Base-by-base conservation (phyloP, 768 basidiomycete genomes). In the Phaffia tasmanica region DNA sequence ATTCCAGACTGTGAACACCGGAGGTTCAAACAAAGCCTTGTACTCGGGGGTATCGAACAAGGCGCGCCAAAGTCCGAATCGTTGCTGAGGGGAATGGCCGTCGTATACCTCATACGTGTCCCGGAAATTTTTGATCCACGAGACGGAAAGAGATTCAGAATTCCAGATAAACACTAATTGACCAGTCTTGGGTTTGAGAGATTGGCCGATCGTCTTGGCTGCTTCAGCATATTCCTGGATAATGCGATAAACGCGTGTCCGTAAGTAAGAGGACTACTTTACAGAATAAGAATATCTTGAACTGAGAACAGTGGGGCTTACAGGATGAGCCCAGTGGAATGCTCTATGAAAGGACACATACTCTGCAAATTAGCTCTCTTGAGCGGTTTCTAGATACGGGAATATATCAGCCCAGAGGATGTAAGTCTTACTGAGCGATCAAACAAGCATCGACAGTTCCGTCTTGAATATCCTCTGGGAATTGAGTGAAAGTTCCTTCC, bases 121-220 rank as follows among this genome's bases (percentile, higher is more conserved):
- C 14, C 63, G 63, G 15, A 64, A 47, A 18, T 18, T 23, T 5
- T 21, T n/a, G 29, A 64, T 29, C 54, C 54, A 46, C 15, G 50
- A 14, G 5, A 56, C 11, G 1, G 30, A 21, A 25, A 21, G 2
- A 48, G 55, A 54, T 25, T 64, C 63, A 23, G 55, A 19, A 53
- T 64, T 64, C 63, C 63, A 64, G 35, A 64, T 29, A 6, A 64
- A 48, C 16, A 64, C n/a, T 15, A 64, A 35, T 29, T 54, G 51
- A 0, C 50, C 63, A 27, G 35, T 42, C 6, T 35, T 27, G 18
- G 63, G 46, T 19, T 42, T 23, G 46, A 64, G 63, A 19, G 63
- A 2, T 11, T 47, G 25, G 42, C 42, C 30, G 54, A 64, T 64
- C 21, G 29, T 32, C 11, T 42, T 4, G 11, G 35, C 35, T 4